A percentile compares a stretch with the other conserved stretches of the same genome.
These are phyloP conservation scores for Euphrasia confusa DNA, from an alignment of 257 asterid genomes.

Conservation along the genomic window DNA sequence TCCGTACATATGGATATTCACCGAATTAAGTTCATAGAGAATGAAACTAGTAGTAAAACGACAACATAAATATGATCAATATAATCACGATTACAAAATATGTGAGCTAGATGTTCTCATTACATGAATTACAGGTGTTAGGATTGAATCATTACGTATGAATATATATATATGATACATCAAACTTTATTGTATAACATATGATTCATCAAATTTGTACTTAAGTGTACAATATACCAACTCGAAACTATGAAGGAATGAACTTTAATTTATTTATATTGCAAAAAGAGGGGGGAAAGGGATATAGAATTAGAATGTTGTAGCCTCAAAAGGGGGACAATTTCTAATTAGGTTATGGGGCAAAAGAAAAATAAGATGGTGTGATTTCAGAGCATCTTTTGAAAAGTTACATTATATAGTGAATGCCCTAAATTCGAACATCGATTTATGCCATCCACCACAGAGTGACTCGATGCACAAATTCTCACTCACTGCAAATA, in stretches of 20 bases:
- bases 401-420: background rate
- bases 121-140: no score
- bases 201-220: no score
- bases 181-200: no score
- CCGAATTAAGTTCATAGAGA: background rate
- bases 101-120: no score
- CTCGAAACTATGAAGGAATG: background rate
- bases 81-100: no score
- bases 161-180: no score
- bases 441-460: background rate
- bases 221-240: no score
- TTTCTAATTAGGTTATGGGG: background rate
- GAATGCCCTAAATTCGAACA: background rate
- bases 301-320: background rate
- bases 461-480: constrained; percentile 1
- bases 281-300: background rate
- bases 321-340: background rate
- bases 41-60: background rate
- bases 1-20: constrained; percentile 12
- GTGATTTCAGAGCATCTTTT: background rate
- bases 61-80: no score
- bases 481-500: background rate
- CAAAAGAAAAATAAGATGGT: background rate
- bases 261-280: constrained; percentile 10
- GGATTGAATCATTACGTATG: no score